Evolutionary conservation across 345 rosid species (phyloP).

Genomic region (Eucalyptus microcorys): DNA sequence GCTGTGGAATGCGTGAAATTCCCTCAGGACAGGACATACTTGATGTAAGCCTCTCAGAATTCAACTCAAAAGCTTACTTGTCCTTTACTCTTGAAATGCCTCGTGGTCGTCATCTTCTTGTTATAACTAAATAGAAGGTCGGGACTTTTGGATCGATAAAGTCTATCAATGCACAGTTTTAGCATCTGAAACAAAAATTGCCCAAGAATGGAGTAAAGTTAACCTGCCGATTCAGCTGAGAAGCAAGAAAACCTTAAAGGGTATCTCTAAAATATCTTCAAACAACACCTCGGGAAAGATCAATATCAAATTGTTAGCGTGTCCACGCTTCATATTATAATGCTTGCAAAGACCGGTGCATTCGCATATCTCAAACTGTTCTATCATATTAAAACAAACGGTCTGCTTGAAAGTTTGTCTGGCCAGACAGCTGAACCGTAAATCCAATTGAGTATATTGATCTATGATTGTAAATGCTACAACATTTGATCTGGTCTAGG

Average conservation of each 20-base stretch:
- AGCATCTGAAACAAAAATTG: not conserved
- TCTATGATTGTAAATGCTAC: no score
- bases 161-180: not conserved
- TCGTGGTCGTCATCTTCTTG: not conserved
- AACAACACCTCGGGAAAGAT: no score
- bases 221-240: not conserved
- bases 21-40: not conserved
- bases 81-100: not conserved
- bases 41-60: not conserved
- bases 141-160: not conserved
- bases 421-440: no score
- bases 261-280: no score
- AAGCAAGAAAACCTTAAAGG: not conserved
- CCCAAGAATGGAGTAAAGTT: not conserved
- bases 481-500: no score
- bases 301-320: no score
- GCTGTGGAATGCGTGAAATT: not conserved
- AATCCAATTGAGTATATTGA: no score
- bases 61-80: not conserved
- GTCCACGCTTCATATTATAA: no score
- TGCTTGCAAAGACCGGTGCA: no score
- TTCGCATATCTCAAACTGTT: no score
- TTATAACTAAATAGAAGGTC: not conserved
- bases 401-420: no score
- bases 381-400: no score